A percentile compares a stretch with the other conserved stretches of the same genome.
phyloP scores from a whole-genome alignment of 805 yeast genomes.

The Kuraishia ogatae region DNA sequence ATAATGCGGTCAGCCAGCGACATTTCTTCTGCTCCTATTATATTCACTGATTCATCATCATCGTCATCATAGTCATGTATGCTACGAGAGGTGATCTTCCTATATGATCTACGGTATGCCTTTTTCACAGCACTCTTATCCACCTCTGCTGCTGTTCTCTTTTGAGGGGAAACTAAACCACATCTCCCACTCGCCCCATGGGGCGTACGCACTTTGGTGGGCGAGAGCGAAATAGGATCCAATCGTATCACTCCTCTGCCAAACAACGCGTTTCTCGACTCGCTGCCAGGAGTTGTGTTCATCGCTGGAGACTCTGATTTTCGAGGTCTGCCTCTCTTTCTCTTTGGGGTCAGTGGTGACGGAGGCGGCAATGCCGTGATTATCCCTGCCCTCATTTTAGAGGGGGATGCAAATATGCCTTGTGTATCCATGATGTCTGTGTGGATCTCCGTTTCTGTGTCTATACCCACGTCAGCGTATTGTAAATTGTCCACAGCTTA shows the following conservation, averaged over 20 bases:
- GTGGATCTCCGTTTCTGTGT: no score
- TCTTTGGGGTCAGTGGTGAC: neutral
- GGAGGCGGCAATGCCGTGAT: neutral
- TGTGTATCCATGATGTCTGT: neutral
- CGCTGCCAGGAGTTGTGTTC: neutral
- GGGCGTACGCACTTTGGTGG: neutral
- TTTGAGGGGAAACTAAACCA: conserved; percentile 2
- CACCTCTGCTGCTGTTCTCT: conserved; percentile 1
- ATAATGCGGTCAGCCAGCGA: conserved; percentile 39
- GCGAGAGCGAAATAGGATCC: neutral
- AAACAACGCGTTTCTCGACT: neutral
- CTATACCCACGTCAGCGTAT: no score
- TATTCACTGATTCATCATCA: conserved; percentile 25
- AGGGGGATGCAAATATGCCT: conserved; percentile 2
- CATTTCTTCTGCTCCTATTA: conserved; percentile 29
- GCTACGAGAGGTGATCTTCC: conserved; percentile 7
- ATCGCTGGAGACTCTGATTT: conserved; percentile 1
- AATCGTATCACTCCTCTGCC: neutral
- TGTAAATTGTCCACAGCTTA: no score
- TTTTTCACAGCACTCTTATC: conserved; percentile 41
- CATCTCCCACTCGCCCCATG: conserved; percentile 1
- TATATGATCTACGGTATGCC: conserved; percentile 29
- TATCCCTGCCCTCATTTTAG: conserved; percentile 1
- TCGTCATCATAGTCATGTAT: conserved; percentile 23
- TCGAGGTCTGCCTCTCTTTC: conserved; percentile 1